Evolutionary conservation across 1,139 yeast genomes (phyloP).

Genomic region (Blastobotrys raffinosifermentans): DNA sequence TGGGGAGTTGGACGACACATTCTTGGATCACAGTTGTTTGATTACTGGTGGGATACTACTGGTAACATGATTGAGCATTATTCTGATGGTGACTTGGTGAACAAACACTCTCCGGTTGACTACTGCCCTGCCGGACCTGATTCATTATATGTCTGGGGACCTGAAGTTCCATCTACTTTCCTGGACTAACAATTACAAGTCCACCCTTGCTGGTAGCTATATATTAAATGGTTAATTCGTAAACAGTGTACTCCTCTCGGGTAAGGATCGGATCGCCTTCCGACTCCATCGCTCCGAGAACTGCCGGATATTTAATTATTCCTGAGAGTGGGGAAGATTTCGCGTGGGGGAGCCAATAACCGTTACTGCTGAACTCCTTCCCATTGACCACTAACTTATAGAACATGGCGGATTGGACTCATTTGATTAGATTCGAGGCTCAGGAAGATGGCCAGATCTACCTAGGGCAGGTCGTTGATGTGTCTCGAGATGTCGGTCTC

Average conservation of each 20-base stretch:
- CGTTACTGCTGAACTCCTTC: too few relatives aligned
- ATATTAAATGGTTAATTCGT: too few relatives aligned
- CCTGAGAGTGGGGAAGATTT: too few relatives aligned
- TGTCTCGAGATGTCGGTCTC: constrained; percentile 1
- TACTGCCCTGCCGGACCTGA: constrained; percentile 5
- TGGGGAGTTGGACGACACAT: constrained; percentile 9
- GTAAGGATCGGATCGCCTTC: too few relatives aligned
- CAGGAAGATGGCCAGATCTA: constrained; percentile 1
- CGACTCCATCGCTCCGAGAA: too few relatives aligned
- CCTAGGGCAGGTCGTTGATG: constrained; percentile 1
- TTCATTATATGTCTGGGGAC: constrained; percentile 6
- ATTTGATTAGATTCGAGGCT: constrained; percentile 1
- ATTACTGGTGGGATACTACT: constrained; percentile 9
- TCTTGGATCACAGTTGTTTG: constrained; percentile 8
- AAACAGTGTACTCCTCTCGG: too few relatives aligned
- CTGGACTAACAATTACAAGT: constrained; percentile 6
- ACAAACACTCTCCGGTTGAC: constrained; percentile 5
- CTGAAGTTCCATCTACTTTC: constrained; percentile 3
- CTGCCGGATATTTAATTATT: too few relatives aligned
- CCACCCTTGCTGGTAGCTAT: too few relatives aligned
- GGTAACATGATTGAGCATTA: constrained; percentile 9
- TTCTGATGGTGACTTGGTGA: constrained; percentile 9
- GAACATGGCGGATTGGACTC: too few relatives aligned
- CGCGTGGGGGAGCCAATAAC: too few relatives aligned
- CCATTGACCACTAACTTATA: too few relatives aligned